Base-by-base conservation (phyloP, 371 early-diverging fungal genomes). In the Apophysomyces ossiformis region DNA sequence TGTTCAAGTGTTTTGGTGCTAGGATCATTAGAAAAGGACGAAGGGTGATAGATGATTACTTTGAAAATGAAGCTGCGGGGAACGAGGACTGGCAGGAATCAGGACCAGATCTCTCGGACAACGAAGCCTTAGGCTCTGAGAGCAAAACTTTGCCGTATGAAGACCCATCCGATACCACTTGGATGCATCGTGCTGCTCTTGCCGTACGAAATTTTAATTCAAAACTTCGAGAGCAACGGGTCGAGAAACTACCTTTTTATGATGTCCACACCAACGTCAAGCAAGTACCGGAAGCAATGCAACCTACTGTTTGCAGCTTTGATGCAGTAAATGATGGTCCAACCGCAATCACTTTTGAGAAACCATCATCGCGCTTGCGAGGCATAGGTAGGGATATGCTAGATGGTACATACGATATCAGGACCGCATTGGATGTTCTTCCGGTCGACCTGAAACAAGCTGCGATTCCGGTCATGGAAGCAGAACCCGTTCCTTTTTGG, bases 31-130 rank as follows among this genome's bases (percentile, higher is more conserved):
- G 88, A 62, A 73, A 85, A 9, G 97, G 97, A 7, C 68, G 78
- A 62, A 84, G 85, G 46, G 75, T 86, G 0, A 69, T 75, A n/a
- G 97, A 97, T 74, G 97, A 97, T 75, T 97, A 97, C 71, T 92
- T 84, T 74, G 92, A 85, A 64, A 50, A 57, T 7, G 65, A 59
- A 3, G 44, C 47, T 7, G 65, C 32, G 32, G 32, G 36, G 1
- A 41, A 56, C 16, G 59, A 63, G 11, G 47, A 41, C 1, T 50
- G 16, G 54, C 54, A 50, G 9, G 54, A 50, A 50, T 64, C 64
- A n/a, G 39, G 58, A 9, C 62, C 45, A 26, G 57, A 58, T 13
- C 46, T 64, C 21, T 69, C 73, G 7, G 70, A 69, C 13, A 63
- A 65, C 7, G 74, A 72, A 64, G 50, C 54, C 16, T 50, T 50